Conservation (phyloP, 305 asterid genomes). For the Fraxinus nigra region DNA sequence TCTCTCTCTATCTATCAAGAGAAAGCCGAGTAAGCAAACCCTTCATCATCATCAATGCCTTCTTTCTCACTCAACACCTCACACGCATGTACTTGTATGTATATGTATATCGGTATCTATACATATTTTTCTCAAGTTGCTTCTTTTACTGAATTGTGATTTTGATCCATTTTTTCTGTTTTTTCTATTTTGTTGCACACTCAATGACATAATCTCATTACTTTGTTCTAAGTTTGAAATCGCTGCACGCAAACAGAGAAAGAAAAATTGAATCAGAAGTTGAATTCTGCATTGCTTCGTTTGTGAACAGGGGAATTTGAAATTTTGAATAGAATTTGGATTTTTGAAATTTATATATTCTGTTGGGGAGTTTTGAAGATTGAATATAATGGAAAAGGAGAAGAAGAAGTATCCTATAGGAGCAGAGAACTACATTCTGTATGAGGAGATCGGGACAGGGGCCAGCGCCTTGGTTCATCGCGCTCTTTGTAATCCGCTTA, state of each 20-base stretch:
- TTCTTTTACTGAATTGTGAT: background rate
- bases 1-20: background rate
- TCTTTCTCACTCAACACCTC: background rate
- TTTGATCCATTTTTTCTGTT: background rate
- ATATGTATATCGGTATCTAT: background rate
- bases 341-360: slow-evolving; percentile 12
- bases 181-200: background rate
- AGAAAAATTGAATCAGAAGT: background rate
- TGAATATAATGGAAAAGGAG: slow-evolving; percentile 50
- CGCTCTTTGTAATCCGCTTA: slow-evolving; percentile 55
- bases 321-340: slow-evolving; percentile 33
- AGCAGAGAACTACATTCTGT: slow-evolving; percentile 69
- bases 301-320: background rate
- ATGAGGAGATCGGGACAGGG: slow-evolving; percentile 88
- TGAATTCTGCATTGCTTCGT: background rate
- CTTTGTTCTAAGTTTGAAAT: background rate
- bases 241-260: background rate
- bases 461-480: slow-evolving; percentile 95
- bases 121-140: background rate
- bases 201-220: background rate
- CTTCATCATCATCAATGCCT: background rate
- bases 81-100: background rate
- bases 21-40: background rate
- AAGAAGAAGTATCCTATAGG: slow-evolving; percentile 88
- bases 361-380: slow-evolving; percentile 16